phyloP scores from a whole-genome alignment of 306 rosid species.

The Purshia tridentata region DNA sequence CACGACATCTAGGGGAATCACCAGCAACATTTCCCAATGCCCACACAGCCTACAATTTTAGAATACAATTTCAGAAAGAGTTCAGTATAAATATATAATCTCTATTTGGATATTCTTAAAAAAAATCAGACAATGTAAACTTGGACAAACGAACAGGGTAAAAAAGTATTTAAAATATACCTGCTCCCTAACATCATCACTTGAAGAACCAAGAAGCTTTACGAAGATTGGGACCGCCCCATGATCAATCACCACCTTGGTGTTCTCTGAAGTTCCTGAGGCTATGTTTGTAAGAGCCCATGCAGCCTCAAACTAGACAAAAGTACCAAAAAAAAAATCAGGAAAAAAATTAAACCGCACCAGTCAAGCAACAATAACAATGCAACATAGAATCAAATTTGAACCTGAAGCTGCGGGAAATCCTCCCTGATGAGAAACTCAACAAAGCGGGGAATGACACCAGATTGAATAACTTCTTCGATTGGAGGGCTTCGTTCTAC shows the following conservation, averaged over 20 bases:
- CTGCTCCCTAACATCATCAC: slow-evolving; percentile 98
- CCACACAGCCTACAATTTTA: slow-evolving; percentile 77
- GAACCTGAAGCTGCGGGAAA: slow-evolving; percentile 88
- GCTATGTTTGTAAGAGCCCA: slow-evolving; percentile 98
- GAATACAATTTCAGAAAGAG: neutral
- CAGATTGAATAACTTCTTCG: slow-evolving; percentile 90
- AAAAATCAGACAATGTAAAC: neutral
- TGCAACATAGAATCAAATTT: neutral
- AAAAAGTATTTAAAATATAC: slow-evolving; percentile 30
- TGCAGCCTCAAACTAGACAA: slow-evolving; percentile 85
- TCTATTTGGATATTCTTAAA: neutral
- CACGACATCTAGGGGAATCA: slow-evolving; percentile 93
- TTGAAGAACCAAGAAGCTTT: slow-evolving; percentile 79
- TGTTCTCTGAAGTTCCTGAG: slow-evolving; percentile 88
- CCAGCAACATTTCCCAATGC: slow-evolving; percentile 97
- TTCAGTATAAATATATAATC: neutral
- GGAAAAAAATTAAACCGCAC: slow-evolving; percentile 8
- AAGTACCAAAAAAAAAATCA: neutral
- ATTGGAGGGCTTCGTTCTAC: slow-evolving; percentile 89
- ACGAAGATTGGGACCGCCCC: slow-evolving; percentile 92
- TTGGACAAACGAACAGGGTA: neutral
- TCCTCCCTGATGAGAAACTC: slow-evolving; percentile 83
- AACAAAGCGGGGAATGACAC: slow-evolving; percentile 87
- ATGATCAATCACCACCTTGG: slow-evolving; percentile 87
- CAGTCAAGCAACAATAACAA: neutral